Conservation (phyloP, 2,329 filamentous ascomycete genomes). For the Ophiostoma australiae region DNA sequence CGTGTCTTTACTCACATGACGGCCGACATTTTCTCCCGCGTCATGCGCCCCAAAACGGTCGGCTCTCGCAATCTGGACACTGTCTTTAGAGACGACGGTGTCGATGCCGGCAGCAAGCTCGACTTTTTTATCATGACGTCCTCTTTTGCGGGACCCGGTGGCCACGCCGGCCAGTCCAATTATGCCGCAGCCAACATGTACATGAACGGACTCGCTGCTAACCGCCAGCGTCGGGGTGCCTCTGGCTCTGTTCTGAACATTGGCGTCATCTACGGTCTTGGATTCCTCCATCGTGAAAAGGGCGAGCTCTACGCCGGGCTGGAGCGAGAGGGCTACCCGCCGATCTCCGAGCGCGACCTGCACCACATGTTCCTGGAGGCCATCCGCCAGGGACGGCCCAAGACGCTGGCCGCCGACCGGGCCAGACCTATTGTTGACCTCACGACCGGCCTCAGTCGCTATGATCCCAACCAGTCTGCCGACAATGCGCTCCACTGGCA, state of each 20-base stretch:
- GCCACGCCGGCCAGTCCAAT: slow-evolving; percentile 43
- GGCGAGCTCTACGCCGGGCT: slow-evolving; percentile 39
- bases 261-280: slow-evolving; percentile 44
- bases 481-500: slow-evolving; percentile 39
- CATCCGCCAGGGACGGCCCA: slow-evolving; percentile 40
- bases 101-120: slow-evolving; percentile 29
- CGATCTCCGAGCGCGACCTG: slow-evolving; percentile 47
- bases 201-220: slow-evolving; percentile 43
- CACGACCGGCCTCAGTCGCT: slow-evolving; percentile 41
- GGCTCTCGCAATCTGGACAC: slow-evolving; percentile 40
- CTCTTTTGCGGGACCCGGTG: slow-evolving; percentile 42
- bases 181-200: slow-evolving; percentile 46
- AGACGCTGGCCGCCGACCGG: neutral
- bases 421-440: slow-evolving; percentile 34
- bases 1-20: slow-evolving; percentile 41
- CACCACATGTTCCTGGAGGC: slow-evolving; percentile 51
- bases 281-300: slow-evolving; percentile 41
- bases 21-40: slow-evolving; percentile 36
- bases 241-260: slow-evolving; percentile 42
- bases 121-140: slow-evolving; percentile 47
- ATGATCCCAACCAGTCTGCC: slow-evolving; percentile 31
- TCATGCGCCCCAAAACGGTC: slow-evolving; percentile 39
- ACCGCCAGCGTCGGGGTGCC: slow-evolving; percentile 35
- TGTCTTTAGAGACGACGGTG: slow-evolving; percentile 31
- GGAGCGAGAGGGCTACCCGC: slow-evolving; percentile 43